These are phyloP conservation scores for Lentinula sp. DNA, from an alignment of 768 basidiomycete genomes.

Conservation along the genomic window DNA sequence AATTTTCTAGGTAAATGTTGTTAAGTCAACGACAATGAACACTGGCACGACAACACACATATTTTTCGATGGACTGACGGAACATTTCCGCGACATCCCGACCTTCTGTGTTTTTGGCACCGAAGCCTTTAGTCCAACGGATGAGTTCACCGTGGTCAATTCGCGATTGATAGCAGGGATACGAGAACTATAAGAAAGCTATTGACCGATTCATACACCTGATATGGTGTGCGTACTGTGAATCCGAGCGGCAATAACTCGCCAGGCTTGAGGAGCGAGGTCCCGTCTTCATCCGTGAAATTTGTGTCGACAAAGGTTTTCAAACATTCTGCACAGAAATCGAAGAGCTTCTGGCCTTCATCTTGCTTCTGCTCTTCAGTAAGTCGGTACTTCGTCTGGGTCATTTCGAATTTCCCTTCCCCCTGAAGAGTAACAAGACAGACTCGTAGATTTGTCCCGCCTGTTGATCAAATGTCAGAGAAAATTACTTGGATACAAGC, in stretches of 20 bases:
- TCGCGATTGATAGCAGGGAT: slow-evolving; percentile 91
- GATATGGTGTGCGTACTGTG: slow-evolving; percentile 56
- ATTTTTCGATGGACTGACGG: slow-evolving; percentile 68
- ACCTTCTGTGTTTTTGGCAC: slow-evolving; percentile 86
- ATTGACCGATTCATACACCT: not conserved
- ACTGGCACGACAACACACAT: slow-evolving; percentile 38
- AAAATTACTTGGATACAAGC: not conserved
- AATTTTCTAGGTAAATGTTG: slow-evolving; percentile 50
- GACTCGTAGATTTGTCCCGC: slow-evolving; percentile 96
- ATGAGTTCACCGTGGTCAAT: slow-evolving; percentile 95
- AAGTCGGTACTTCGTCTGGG: slow-evolving; percentile 95
- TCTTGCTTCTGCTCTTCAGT: slow-evolving; percentile 98
- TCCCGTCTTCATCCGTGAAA: slow-evolving; percentile 41
- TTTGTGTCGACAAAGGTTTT: slow-evolving; percentile 84
- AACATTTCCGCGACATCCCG: slow-evolving; percentile 94
- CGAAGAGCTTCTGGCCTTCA: slow-evolving; percentile 92
- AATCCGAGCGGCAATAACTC: slow-evolving; percentile 81
- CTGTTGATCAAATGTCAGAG: slow-evolving; percentile 24
- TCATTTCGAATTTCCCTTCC: slow-evolving; percentile 94
- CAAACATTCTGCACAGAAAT: slow-evolving; percentile 94
- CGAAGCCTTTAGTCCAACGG: slow-evolving; percentile 99
- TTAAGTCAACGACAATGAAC: not conserved
- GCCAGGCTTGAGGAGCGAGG: slow-evolving; percentile 42
- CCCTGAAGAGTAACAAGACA: slow-evolving; percentile 93
- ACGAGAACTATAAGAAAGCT: slow-evolving; percentile 64